Percentiles rank a stretch among this genome's conserved stretches.
Conservation (phyloP, 192 early-diverging fungal species). For the Dimargaris xerosporica region DNA sequence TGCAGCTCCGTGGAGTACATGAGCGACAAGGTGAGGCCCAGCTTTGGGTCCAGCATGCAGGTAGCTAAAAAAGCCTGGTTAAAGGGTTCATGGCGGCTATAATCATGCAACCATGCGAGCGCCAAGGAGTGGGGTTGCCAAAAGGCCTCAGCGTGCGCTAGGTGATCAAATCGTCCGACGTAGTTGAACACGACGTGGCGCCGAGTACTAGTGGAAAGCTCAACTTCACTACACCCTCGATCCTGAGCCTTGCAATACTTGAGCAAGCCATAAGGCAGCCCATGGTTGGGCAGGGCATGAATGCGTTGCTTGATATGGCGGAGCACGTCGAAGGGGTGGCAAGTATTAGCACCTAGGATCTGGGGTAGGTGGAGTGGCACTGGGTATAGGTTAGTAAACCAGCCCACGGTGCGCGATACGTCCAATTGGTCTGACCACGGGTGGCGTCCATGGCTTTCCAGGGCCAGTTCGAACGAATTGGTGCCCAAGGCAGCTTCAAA, state of each 20-base stretch:
- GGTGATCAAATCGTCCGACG: constrained; percentile 7
- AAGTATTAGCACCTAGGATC: no score
- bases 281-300: background rate
- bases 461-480: background rate
- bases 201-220: background rate
- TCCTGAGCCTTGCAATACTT: background rate
- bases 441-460: constrained; percentile 9
- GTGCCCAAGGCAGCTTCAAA: background rate
- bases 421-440: constrained; percentile 1
- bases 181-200: background rate
- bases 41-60: background rate
- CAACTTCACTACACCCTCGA: background rate
- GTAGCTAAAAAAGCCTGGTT: background rate
- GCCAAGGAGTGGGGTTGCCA: background rate
- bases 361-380: background rate
- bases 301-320: background rate
- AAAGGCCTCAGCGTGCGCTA: background rate
- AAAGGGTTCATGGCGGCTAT: background rate
- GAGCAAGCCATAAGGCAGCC: background rate
- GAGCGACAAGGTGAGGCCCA: background rate
- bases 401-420: constrained; percentile 14
- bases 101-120: background rate
- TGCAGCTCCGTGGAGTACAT: background rate
- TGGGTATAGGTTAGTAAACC: constrained; percentile 17
- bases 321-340: background rate